Base-by-base conservation (phyloP, 768 basidiomycete species). In the Kwoniella botswanensis region DNA sequence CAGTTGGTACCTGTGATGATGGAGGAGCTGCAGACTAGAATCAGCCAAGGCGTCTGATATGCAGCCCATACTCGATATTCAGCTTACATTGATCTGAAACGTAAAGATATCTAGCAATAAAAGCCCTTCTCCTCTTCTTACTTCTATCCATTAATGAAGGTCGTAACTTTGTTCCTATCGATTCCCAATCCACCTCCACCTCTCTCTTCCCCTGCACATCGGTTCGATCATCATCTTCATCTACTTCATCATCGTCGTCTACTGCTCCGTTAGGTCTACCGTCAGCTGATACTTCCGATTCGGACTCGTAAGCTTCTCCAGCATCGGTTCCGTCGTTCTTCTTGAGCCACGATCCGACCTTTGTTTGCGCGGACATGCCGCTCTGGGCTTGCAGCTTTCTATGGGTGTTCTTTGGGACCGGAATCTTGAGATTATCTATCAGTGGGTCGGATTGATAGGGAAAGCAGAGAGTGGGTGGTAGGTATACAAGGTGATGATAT, bases 311-410 rank as follows among this genome's bases (percentile, higher is more conserved):
- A 12, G 78, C 76, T 70, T 79, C 80, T 21, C 53, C 65, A 3
- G 55, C 64, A 50, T 66, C 69, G 24, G 55, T 22, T 53, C 52
- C 74, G 53, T 68, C 64, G 59, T 70, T 69, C 18, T 74, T 72
- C 56, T 79, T 68, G 7, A 82, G 72, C 81, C 81, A 82, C 52
- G 76, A 76, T 21, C 77, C 79, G 71, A 82, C 79, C 67, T 82
- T 82, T 4, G 60, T 63, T 54, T 74, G 71, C 5, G 77, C 59
- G 17, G 79, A 67, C 75, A 76, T 76, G 60, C 66, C 64, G 44
- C 73, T 54, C 55, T 76, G 76, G 58, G 72, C 71, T 64, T 76
- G 74, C 24, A 81, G 75, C 71, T 78, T 81, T 21, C 60, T 68
- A 69, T 74, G 70, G 9, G 76, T 74, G 41, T 71, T 72, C 44